phyloP scores from a whole-genome alignment of 139 green algal genomes.

The Monoraphidium neglectum region DNA sequence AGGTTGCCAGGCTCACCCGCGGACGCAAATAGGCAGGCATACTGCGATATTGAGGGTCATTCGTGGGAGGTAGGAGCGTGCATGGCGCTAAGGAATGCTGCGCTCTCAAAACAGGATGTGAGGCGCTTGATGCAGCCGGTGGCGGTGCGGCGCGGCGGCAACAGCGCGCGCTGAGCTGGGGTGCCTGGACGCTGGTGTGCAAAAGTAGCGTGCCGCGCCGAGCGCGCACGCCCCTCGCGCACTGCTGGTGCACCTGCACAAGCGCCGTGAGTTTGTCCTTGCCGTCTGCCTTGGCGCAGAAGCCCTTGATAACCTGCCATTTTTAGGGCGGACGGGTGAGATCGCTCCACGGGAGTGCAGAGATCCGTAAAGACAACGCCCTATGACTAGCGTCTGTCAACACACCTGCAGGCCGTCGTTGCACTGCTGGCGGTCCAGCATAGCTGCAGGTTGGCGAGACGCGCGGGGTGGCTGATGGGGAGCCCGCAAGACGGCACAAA shows the following conservation, averaged over 20 bases:
- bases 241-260: constrained; percentile 84
- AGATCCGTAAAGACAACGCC: no score
- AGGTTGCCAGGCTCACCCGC: constrained; percentile 82
- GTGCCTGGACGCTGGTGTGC: no score
- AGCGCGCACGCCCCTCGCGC: no score
- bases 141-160: not conserved
- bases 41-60: constrained; percentile 55
- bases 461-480: no score
- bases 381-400: no score
- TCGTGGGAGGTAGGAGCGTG: no score
- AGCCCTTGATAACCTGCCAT: constrained; percentile 76
- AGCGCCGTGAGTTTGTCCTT: constrained; percentile 93
- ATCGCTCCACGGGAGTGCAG: no score
- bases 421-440: constrained; percentile 14
- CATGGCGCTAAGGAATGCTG: no score
- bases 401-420: constrained; percentile 24
- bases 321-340: no score
- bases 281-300: constrained; percentile 89
- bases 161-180: not conserved
- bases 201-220: no score
- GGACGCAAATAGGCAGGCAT: constrained; percentile 87
- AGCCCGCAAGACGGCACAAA: no score
- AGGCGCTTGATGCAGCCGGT: not conserved
- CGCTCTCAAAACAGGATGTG: not conserved
- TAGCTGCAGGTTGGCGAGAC: no score